These are phyloP conservation scores for Dendrobium catenatum DNA, from an alignment of 106 monocot species.

Conservation along the genomic window DNA sequence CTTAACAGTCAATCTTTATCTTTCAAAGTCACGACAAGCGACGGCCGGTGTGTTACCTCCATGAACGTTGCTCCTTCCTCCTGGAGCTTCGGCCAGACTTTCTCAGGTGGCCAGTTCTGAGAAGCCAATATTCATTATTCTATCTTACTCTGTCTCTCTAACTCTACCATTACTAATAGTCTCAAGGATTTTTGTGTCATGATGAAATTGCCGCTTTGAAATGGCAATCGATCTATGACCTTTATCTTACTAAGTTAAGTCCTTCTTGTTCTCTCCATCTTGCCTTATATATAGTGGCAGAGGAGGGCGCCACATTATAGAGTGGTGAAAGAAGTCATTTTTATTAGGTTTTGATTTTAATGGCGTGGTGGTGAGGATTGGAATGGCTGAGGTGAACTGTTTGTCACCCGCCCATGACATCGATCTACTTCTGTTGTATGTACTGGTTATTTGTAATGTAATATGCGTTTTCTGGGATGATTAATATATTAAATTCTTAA, in stretches of 20 bases:
- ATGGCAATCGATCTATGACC: slow-evolving; percentile 4
- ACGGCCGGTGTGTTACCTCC: slow-evolving; percentile 34
- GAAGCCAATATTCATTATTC: background rate
- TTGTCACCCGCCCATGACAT: slow-evolving; percentile 34
- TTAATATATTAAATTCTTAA: too few species aligned
- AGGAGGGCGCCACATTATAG: background rate
- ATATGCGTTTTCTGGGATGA: background rate
- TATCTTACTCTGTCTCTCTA: background rate
- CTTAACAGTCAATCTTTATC: slow-evolving; percentile 45
- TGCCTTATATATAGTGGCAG: background rate
- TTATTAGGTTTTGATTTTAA: background rate
- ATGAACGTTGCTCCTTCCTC: slow-evolving; percentile 30
- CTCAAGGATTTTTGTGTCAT: background rate
- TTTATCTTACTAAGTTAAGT: background rate
- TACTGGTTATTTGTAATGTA: background rate
- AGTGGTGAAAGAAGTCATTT: background rate
- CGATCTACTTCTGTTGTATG: background rate
- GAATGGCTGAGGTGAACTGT: slow-evolving; percentile 36
- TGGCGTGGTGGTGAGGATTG: background rate
- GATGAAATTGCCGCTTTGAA: slow-evolving; percentile 5
- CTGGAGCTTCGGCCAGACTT: slow-evolving; percentile 79
- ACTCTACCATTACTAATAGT: too few species aligned
- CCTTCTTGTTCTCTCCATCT: background rate
- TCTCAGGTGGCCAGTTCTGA: slow-evolving; percentile 56
- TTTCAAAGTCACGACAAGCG: slow-evolving; percentile 45